Conservation (phyloP, 805 yeast genomes). For the Myxozyma udenii region DNA sequence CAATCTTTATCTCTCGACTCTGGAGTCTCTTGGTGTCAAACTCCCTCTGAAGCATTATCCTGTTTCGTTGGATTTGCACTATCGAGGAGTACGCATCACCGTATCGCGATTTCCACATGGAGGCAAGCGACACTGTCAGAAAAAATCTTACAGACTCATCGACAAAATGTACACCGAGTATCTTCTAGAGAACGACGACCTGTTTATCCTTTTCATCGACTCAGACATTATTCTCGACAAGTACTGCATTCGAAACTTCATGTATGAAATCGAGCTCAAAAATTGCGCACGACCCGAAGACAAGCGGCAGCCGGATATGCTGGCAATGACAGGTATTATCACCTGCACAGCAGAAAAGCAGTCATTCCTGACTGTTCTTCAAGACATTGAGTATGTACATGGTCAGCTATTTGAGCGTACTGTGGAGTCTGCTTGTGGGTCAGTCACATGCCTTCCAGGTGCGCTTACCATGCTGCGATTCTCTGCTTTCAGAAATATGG, state of each 20-base stretch:
- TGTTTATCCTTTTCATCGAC: constrained; percentile 25
- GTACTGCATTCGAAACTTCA: constrained; percentile 17
- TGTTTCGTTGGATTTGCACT: constrained; percentile 15
- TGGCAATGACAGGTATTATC: constrained; percentile 28
- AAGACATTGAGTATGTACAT: constrained; percentile 26
- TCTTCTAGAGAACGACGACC: constrained; percentile 13
- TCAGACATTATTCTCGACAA: constrained; percentile 26
- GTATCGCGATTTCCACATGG: constrained; percentile 26
- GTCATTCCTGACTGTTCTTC: constrained; percentile 16
- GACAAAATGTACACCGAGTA: constrained; percentile 18
- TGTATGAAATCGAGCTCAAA: constrained; percentile 23
- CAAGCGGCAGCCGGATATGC: constrained; percentile 13
- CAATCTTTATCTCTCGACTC: constrained; percentile 20
- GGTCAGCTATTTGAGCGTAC: constrained; percentile 27
- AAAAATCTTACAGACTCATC: constrained; percentile 18
- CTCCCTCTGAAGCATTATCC: constrained; percentile 19
- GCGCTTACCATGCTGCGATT: constrained; percentile 28
- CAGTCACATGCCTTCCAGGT: constrained; percentile 28
- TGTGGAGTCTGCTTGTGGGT: constrained; percentile 26
- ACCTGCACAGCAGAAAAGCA: constrained; percentile 25
- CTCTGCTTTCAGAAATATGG: constrained; percentile 23
- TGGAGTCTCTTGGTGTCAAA: constrained; percentile 16
- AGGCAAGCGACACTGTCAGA: constrained; percentile 28
- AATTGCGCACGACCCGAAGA: neutral
- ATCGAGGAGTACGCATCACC: constrained; percentile 20